Percentiles rank a stretch among this genome's conserved stretches.
These are phyloP conservation scores for Fusarium subglutinans DNA, from an alignment of 2,329 filamentous ascomycete species.

Conservation along the genomic window DNA sequence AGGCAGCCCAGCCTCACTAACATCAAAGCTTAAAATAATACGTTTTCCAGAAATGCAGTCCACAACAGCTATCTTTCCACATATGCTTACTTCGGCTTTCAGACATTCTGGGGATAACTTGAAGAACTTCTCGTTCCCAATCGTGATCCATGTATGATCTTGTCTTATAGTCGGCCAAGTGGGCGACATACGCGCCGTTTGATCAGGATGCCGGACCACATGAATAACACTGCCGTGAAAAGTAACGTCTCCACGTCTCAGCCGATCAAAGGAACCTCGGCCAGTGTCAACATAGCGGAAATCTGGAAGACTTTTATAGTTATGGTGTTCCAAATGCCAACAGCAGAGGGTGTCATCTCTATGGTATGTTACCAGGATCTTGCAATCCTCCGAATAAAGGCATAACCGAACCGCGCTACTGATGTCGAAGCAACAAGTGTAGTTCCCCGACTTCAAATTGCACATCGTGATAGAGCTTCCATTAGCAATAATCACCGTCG, in stretches of 20 bases:
- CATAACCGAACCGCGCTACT: accelerated
- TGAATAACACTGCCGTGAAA: accelerated
- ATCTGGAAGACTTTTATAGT: accelerated
- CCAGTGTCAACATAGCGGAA: accelerated
- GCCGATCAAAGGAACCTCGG: accelerated
- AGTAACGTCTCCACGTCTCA: not conserved
- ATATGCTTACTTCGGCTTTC: not conserved
- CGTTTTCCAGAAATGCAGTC: not conserved
- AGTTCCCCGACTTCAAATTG: accelerated
- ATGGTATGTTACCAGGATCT: accelerated
- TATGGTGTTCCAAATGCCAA: not conserved
- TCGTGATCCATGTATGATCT: not conserved
- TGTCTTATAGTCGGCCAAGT: no score
- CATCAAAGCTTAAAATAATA: not conserved
- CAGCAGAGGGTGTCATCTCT: accelerated
- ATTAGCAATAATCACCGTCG: accelerated
- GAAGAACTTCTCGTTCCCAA: not conserved
- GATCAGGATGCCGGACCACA: accelerated
- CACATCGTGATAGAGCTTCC: accelerated
- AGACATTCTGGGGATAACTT: not conserved
- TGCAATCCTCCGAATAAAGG: not conserved
- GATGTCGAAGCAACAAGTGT: accelerated
- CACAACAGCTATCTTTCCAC: accelerated
- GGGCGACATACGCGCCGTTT: not conserved
- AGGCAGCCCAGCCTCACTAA: not conserved